A percentile compares a stretch with the other conserved stretches of the same genome.
These are phyloP conservation scores for Pleurotus tuoliensis DNA, from an alignment of 768 basidiomycete genomes.

Conservation along the genomic window DNA sequence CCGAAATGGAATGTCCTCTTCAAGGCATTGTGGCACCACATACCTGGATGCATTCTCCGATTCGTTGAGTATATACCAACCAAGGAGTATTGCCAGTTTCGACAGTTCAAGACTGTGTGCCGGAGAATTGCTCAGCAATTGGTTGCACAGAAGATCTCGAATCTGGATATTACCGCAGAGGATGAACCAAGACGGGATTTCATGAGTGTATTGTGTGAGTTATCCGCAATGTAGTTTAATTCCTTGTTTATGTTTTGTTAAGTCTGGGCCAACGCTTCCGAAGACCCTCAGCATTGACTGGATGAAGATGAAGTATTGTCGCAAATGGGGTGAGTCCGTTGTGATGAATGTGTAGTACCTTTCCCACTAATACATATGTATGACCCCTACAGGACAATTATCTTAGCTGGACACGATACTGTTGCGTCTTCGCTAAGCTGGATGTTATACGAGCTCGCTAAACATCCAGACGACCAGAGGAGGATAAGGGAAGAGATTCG, in stretches of 20 bases:
- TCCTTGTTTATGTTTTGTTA: background rate
- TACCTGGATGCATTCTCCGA: background rate
- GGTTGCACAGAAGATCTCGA: background rate
- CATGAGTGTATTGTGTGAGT: conserved; percentile 31
- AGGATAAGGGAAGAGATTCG: conserved; percentile 41
- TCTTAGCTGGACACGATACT: conserved; percentile 34
- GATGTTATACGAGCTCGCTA: conserved; percentile 43
- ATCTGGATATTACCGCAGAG: background rate
- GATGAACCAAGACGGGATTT: conserved; percentile 21
- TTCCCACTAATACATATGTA: background rate
- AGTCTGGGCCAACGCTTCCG: conserved; percentile 16
- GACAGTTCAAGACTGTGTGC: background rate
- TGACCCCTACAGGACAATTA: background rate
- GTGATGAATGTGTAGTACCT: background rate
- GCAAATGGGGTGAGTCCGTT: conserved; percentile 20
- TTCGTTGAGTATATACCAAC: conserved; percentile 2
- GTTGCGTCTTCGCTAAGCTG: conserved; percentile 37
- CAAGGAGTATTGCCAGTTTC: background rate
- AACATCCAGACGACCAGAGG: conserved; percentile 38
- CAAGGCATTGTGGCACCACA: conserved; percentile 1
- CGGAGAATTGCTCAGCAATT: background rate
- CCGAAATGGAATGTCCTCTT: conserved; percentile 14
- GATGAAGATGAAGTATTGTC: conserved; percentile 22
- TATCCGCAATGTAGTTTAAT: background rate
- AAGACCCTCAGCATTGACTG: conserved; percentile 10